Evolutionary conservation across 352 stramenopile genomes (phyloP).

Genomic region (Globisporangium recalcitrans): DNA sequence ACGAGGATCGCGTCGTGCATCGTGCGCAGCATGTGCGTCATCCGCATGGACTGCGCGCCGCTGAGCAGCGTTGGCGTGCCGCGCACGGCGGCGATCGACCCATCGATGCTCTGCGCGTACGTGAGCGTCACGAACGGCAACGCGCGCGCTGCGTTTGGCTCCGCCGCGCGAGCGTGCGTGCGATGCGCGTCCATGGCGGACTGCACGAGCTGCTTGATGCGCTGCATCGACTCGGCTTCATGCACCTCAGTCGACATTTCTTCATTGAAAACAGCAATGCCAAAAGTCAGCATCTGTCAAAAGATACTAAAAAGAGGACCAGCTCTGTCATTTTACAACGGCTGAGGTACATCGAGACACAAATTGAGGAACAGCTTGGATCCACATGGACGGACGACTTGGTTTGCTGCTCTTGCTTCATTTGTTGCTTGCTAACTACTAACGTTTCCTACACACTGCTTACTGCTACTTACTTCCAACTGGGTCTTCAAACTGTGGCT

Average conservation of each 20-base stretch:
- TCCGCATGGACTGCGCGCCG: conserved; percentile 65
- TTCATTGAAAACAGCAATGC: neutral
- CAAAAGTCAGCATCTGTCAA: neutral
- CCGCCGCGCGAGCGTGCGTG: neutral
- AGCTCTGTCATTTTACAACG: neutral
- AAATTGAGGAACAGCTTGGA: neutral
- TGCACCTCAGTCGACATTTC: neutral
- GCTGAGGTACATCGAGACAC: too few relatives aligned
- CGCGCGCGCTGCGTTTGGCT: neutral
- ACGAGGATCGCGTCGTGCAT: conserved; percentile 87
- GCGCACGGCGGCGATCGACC: conserved; percentile 62
- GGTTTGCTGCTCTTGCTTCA: neutral
- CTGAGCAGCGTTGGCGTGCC: conserved; percentile 70
- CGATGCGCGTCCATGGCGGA: conserved; percentile 2
- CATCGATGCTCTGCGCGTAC: conserved; percentile 89
- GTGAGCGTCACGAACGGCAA: conserved; percentile 72
- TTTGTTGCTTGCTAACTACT: neutral
- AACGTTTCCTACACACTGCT: neutral
- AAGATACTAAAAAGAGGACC: neutral
- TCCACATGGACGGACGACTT: neutral
- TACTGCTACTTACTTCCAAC: neutral
- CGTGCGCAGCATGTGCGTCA: conserved; percentile 85
- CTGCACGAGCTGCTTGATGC: conserved; percentile 9
- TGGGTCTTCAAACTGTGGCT: neutral
- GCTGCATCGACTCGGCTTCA: conserved; percentile 1